Percentiles rank a stretch among this genome's conserved stretches.
Conservation (phyloP, 2,329 filamentous ascomycete species). For the Nemania sp. region DNA sequence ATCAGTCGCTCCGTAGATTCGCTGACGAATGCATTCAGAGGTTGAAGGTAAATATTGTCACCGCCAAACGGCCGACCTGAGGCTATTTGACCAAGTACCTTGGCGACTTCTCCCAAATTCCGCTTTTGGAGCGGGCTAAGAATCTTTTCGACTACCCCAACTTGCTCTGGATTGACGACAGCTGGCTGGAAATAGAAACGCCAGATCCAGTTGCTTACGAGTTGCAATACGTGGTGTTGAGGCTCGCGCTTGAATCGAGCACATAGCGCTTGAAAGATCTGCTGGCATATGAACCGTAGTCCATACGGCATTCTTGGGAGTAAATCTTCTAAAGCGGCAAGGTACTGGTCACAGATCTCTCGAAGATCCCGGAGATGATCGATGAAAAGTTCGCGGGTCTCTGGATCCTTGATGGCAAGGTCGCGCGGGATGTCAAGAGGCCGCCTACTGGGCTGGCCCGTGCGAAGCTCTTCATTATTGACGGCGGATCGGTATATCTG, state of each 20-base stretch:
- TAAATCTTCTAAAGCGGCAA: constrained; percentile 78
- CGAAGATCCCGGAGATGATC: constrained; percentile 91
- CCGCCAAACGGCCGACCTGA: constrained; percentile 89
- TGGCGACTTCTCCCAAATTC: constrained; percentile 86
- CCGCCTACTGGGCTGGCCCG: constrained; percentile 79
- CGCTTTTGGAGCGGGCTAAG: constrained; percentile 90
- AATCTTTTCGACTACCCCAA: constrained; percentile 87
- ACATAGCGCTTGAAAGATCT: constrained; percentile 79
- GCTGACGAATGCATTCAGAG: constrained; percentile 86
- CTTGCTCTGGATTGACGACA: constrained; percentile 85
- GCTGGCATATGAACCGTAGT: constrained; percentile 81
- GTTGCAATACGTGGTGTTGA: constrained; percentile 75
- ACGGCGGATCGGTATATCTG: constrained; percentile 95
- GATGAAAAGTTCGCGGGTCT: constrained; percentile 91
- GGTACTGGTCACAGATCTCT: constrained; percentile 92
- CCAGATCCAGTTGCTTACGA: constrained; percentile 92
- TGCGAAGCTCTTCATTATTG: constrained; percentile 95
- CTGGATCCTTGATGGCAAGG: constrained; percentile 91
- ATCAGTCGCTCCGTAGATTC: constrained; percentile 81
- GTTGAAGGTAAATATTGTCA: constrained; percentile 94
- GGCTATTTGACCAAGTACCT: constrained; percentile 86
- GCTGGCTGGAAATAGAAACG: constrained; percentile 91
- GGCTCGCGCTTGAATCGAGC: constrained; percentile 80
- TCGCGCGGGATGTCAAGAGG: constrained; percentile 86
- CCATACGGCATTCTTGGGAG: constrained; percentile 91